Conservation (phyloP, 441 rosid species). For the Jatropha multifida region DNA sequence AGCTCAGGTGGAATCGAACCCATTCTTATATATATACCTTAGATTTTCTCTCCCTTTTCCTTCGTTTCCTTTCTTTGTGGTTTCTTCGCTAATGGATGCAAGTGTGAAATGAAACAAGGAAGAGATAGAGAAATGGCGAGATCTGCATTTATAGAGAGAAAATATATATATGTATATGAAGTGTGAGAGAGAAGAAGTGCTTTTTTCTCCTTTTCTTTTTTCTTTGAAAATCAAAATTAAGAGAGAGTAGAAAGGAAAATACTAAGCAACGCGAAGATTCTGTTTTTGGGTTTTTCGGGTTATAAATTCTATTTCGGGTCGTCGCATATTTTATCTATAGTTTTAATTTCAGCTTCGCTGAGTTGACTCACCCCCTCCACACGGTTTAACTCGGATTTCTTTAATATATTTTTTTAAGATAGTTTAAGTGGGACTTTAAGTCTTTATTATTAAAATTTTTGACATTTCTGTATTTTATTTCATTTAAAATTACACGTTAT, state of each 20-base stretch:
- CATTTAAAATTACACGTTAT: no score
- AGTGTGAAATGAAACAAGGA: slow-evolving; percentile 21
- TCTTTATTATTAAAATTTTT: no score
- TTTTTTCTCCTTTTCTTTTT: not conserved
- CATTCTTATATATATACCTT: slow-evolving; percentile 21
- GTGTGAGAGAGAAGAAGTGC: slow-evolving; percentile 21
- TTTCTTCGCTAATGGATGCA: not conserved
- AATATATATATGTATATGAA: not conserved
- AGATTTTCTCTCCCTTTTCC: no score
- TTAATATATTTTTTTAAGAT: no score
- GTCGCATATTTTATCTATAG: slow-evolving; percentile 56
- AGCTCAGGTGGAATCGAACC: slow-evolving; percentile 65
- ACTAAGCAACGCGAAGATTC: slow-evolving; percentile 33
- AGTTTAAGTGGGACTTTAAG: no score
- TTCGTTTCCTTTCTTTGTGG: not conserved
- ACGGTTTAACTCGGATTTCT: not conserved
- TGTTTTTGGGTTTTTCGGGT: slow-evolving; percentile 23
- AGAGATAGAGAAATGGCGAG: slow-evolving; percentile 33
- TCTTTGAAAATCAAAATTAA: slow-evolving; percentile 8
- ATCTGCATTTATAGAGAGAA: slow-evolving; percentile 34
- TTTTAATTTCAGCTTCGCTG: not conserved
- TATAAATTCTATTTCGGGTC: slow-evolving; percentile 40
- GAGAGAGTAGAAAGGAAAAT: not conserved
- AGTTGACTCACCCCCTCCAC: not conserved
- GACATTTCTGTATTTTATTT: no score